These are phyloP conservation scores for Alternaria triticimaculans DNA, from an alignment of 2,329 filamentous ascomycete species.

Conservation along the genomic window DNA sequence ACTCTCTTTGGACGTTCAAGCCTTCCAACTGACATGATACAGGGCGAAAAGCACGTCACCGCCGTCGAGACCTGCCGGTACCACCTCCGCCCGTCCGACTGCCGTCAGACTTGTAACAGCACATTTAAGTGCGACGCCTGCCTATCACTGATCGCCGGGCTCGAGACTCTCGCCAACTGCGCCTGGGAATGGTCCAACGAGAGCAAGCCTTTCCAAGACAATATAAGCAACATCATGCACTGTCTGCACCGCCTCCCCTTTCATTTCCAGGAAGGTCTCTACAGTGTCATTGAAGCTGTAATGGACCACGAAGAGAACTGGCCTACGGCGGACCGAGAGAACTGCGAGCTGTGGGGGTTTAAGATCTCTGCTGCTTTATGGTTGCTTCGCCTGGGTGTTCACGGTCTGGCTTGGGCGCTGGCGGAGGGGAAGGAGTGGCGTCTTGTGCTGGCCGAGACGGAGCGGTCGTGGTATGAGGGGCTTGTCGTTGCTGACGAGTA, in stretches of 20 bases:
- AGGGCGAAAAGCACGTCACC: neutral
- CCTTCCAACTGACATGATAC: neutral
- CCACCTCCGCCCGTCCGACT: neutral
- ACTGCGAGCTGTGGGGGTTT: neutral
- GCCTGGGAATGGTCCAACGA: neutral
- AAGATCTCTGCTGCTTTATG: neutral
- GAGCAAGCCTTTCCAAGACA: neutral
- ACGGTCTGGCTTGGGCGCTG: neutral
- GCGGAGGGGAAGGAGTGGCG: neutral
- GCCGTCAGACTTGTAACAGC: neutral
- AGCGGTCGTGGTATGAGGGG: neutral
- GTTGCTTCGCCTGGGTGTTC: neutral
- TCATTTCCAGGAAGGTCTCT: neutral
- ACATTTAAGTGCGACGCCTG: neutral
- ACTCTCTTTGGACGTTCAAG: neutral
- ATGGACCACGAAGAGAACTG: neutral
- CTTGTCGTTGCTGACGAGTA: neutral
- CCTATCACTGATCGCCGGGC: neutral
- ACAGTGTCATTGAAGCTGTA: neutral
- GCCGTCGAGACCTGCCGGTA: neutral
- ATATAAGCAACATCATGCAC: neutral
- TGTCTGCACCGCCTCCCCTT: neutral
- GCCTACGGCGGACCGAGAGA: neutral
- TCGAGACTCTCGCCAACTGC: neutral
- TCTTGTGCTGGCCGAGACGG: neutral